Evolutionary conservation across 1,139 yeast genomes (phyloP).

Genomic region (Geotrichum siamense): DNA sequence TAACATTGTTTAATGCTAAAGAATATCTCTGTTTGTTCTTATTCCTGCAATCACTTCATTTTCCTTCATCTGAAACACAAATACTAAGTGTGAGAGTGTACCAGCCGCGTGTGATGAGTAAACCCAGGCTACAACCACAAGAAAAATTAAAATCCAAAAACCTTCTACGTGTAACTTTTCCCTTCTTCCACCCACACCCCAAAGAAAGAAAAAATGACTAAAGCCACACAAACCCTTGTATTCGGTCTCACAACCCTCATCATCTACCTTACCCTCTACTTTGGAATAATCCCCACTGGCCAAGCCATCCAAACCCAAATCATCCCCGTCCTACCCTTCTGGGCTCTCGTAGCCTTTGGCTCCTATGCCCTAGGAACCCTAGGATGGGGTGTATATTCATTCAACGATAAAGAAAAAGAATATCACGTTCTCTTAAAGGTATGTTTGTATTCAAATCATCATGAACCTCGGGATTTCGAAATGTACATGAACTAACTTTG

Average conservation of each 20-base stretch:
- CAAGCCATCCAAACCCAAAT: constrained; percentile 45
- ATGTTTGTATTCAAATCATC: constrained; percentile 17
- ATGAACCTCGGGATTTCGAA: too few species aligned
- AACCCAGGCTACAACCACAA: too few species aligned
- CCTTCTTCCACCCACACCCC: not conserved
- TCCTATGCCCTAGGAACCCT: constrained; percentile 63
- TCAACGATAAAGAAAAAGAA: constrained; percentile 67
- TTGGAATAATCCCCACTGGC: constrained; percentile 54
- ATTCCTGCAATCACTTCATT: too few species aligned
- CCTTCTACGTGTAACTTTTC: not conserved
- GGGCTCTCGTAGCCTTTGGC: constrained; percentile 66
- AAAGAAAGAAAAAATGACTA: constrained; percentile 52
- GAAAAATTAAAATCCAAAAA: too few species aligned
- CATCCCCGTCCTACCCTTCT: constrained; percentile 63
- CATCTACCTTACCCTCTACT: constrained; percentile 47
- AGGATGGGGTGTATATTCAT: constrained; percentile 65
- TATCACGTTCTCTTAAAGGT: constrained; percentile 51
- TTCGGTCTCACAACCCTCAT: constrained; percentile 40
- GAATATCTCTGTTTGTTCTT: too few species aligned
- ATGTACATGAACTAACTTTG: too few species aligned
- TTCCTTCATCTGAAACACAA: too few species aligned
- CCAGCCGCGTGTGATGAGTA: too few species aligned
- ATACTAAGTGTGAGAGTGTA: too few species aligned
- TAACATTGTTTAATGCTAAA: too few species aligned
- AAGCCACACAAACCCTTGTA: constrained; percentile 57